A percentile compares a stretch with the other conserved stretches of the same genome.
phyloP scores from a whole-genome alignment of 2,329 filamentous ascomycete genomes.

The Thermomyces lanuginosus region DNA sequence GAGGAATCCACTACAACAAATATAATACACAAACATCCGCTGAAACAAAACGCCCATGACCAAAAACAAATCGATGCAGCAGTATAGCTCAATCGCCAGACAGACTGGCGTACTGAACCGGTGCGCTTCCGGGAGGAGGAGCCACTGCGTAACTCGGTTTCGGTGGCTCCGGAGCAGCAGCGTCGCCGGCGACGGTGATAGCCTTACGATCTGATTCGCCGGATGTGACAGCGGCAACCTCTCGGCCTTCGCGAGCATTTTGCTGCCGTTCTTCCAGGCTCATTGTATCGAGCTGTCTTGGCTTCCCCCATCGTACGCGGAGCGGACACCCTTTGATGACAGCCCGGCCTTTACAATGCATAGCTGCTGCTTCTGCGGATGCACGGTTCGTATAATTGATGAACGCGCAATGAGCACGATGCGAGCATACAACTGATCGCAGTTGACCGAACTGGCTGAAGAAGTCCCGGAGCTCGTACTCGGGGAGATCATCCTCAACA shows the following conservation, averaged over 20 bases:
- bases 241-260: slow-evolving; percentile 63
- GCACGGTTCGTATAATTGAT: slow-evolving; percentile 81
- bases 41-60: slow-evolving; percentile 6
- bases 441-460: slow-evolving; percentile 82
- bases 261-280: slow-evolving; percentile 68
- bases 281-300: slow-evolving; percentile 81
- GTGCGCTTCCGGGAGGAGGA: slow-evolving; percentile 60
- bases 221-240: slow-evolving; percentile 34
- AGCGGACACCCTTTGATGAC: slow-evolving; percentile 84
- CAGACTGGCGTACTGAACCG: slow-evolving; percentile 72
- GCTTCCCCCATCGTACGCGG: slow-evolving; percentile 79
- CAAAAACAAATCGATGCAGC: slow-evolving; percentile 3
- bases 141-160: slow-evolving; percentile 40
- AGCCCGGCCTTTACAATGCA: slow-evolving; percentile 69
- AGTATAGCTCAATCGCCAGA: slow-evolving; percentile 49
- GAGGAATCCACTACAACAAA: too few species aligned
- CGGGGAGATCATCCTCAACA: slow-evolving; percentile 87
- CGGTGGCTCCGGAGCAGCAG: slow-evolving; percentile 22
- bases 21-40: too few species aligned
- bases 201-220: slow-evolving; percentile 18
- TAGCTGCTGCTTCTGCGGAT: slow-evolving; percentile 70
- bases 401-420: slow-evolving; percentile 94
- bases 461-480: slow-evolving; percentile 77
- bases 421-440: slow-evolving; percentile 83
- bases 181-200: slow-evolving; percentile 25